phyloP scores from a whole-genome alignment of 2,329 filamentous ascomycete species.

The Penicillium rolfsii region DNA sequence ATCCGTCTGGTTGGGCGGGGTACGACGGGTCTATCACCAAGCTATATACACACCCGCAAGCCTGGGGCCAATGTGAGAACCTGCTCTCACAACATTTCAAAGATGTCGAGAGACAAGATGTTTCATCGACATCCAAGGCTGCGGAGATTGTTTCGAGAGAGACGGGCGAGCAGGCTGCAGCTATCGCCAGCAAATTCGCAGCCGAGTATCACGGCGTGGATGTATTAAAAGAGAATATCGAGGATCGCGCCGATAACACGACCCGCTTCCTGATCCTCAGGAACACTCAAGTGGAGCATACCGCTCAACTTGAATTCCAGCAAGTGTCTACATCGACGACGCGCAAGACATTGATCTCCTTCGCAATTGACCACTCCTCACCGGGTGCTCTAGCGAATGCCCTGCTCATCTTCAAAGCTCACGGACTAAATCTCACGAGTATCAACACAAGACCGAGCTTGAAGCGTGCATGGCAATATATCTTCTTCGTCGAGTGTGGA shows the following conservation, averaged over 20 bases:
- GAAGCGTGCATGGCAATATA: constrained; percentile 78
- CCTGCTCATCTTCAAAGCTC: constrained; percentile 74
- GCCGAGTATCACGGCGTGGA: constrained; percentile 69
- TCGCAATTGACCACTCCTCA: constrained; percentile 75
- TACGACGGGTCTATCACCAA: constrained; percentile 66
- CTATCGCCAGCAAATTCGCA: constrained; percentile 76
- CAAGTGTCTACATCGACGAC: constrained; percentile 20
- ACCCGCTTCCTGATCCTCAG: constrained; percentile 53
- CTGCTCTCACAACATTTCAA: constrained; percentile 74
- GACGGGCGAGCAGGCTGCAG: constrained; percentile 65
- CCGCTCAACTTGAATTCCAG: constrained; percentile 25
- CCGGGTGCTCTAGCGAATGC: constrained; percentile 84
- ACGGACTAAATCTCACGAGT: constrained; percentile 80
- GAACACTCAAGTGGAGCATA: constrained; percentile 38
- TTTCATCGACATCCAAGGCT: constrained; percentile 81
- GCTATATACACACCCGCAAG: constrained; percentile 92
- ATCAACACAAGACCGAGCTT: constrained; percentile 86
- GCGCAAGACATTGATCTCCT: constrained; percentile 75
- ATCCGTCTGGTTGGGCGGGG: constrained; percentile 23
- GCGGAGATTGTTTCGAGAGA: constrained; percentile 72
- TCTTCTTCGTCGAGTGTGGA: constrained; percentile 92
- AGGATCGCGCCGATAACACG: constrained; percentile 52
- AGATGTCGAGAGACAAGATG: constrained; percentile 77
- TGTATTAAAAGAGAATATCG: constrained; percentile 60
- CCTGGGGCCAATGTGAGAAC: constrained; percentile 83